Percentiles rank a stretch among this genome's conserved stretches.
These are phyloP conservation scores for Penicillium daleae DNA, from an alignment of 495 filamentous ascomycete genomes.

Conservation along the genomic window DNA sequence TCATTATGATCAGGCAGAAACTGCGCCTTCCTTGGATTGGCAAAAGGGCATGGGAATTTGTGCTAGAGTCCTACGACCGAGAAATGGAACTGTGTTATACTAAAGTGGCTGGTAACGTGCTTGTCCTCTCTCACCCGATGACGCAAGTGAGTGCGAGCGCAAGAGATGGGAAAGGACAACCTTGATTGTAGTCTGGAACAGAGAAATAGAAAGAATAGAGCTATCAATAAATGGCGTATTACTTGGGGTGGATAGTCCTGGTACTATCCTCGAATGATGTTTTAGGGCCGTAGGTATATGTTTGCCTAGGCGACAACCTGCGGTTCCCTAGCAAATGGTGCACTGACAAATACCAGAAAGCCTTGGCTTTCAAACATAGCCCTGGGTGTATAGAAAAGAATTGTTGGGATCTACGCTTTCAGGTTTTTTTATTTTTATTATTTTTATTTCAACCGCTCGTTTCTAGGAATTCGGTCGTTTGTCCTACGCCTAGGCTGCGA, in stretches of 20 bases:
- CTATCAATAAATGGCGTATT: background rate
- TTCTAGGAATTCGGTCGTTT: background rate
- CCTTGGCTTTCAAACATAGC: background rate
- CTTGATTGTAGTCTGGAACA: background rate
- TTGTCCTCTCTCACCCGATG: background rate
- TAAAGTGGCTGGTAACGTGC: background rate
- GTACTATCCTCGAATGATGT: no score
- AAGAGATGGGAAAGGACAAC: background rate
- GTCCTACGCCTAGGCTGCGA: background rate
- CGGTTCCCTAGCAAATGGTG: background rate
- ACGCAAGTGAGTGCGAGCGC: background rate
- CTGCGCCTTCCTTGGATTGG: background rate
- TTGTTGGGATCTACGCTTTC: background rate
- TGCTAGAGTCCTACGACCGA: background rate
- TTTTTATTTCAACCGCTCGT: no score
- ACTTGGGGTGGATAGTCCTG: no score
- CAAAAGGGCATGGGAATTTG: background rate
- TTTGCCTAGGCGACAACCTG: background rate
- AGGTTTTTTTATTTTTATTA: background rate
- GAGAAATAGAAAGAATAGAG: background rate
- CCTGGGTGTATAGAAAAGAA: background rate
- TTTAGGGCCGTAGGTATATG: no score
- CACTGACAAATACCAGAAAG: background rate
- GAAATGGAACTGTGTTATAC: background rate
- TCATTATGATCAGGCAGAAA: background rate